Base-by-base conservation (phyloP, 495 filamentous ascomycete genomes). In the Xylaria intraflava region DNA sequence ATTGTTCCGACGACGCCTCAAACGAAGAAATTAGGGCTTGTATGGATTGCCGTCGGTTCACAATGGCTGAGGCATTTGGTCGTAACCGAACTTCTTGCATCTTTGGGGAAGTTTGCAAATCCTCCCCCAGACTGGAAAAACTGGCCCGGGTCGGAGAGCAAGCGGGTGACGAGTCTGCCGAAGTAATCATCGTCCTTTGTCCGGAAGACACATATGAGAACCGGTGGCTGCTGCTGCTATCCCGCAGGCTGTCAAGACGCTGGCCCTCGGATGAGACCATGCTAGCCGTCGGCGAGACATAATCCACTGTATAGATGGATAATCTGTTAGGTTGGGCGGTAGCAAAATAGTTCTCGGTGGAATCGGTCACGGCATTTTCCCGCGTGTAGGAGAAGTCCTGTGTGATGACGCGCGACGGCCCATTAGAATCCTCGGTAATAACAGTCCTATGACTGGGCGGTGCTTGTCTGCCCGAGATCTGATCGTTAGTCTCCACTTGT, bases 191-290 rank as follows among this genome's bases (percentile, higher is more conserved):
- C 0, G 79, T 83, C 26, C 77, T 73, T 41, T 83, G 78, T 23
- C 82, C 80, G 1, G 83, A 80, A 27, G 78, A 80, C 19, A 82
- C 64, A 38, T 76, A 83, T 6, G 85, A 84, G 30, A 86, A 75
- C 22, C 81, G 79, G 54, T 84, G 74, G 0, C 78, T 66, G 47
- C 53, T 57, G 31, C 64, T 53, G n/a, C 72, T 76, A 50, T 79
- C 69, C 45, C 77, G 70, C 27, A 79, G 59, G 45, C 62, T 69
- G 24, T 81, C 74, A 6, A 79, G 65, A 30, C 79, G 75, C 43
- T 65, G 67, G 14, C 70, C 75, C 35, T 79, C 78, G 39, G 73
- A 70, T 5, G 76, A 80, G 29, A 71, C 64, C 27, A 75, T 59
- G 53, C 77, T 79, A 3, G 70, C 65, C n/a, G 71, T 72, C 12